A percentile compares a stretch with the other conserved stretches of the same genome.
Conservation (phyloP, 2,329 filamentous ascomycete genomes). For the Cephalotrichum gorgonifer region DNA sequence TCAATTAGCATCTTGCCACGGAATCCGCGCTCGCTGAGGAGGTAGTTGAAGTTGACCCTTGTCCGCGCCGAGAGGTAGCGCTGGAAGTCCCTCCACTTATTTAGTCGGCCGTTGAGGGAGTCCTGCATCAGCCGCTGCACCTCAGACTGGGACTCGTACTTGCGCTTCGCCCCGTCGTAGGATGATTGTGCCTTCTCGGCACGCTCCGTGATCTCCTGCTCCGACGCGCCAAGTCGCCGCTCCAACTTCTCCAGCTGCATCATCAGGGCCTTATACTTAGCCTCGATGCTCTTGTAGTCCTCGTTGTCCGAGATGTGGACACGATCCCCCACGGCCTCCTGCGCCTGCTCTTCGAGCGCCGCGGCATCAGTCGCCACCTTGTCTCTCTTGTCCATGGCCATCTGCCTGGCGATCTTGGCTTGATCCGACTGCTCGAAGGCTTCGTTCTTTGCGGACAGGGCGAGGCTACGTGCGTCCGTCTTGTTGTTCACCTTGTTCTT, state of each 20-base stretch:
- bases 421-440: constrained; percentile 41
- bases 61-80: constrained; percentile 77
- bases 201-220: constrained; percentile 51
- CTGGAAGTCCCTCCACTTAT: constrained; percentile 74
- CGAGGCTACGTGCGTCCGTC: constrained; percentile 26
- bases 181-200: constrained; percentile 27
- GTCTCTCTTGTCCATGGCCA: constrained; percentile 35
- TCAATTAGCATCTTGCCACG: constrained; percentile 72
- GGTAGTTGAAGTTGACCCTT: constrained; percentile 75
- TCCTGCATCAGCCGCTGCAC: constrained; percentile 36
- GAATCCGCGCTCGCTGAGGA: constrained; percentile 83
- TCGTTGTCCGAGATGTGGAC: constrained; percentile 56
- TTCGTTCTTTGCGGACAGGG: constrained; percentile 51
- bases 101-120: constrained; percentile 58
- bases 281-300: constrained; percentile 44
- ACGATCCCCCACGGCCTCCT: constrained; percentile 36
- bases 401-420: constrained; percentile 31
- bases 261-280: constrained; percentile 42
- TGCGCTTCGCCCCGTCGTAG: constrained; percentile 26
- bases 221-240: constrained; percentile 48
- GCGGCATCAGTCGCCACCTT: constrained; percentile 35
- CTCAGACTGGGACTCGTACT: constrained; percentile 29
- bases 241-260: constrained; percentile 49
- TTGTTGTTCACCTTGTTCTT: constrained; percentile 44
- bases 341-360: constrained; percentile 45